phyloP scores from a whole-genome alignment of 352 stramenopile species.

The Thalassiosira exigua region DNA sequence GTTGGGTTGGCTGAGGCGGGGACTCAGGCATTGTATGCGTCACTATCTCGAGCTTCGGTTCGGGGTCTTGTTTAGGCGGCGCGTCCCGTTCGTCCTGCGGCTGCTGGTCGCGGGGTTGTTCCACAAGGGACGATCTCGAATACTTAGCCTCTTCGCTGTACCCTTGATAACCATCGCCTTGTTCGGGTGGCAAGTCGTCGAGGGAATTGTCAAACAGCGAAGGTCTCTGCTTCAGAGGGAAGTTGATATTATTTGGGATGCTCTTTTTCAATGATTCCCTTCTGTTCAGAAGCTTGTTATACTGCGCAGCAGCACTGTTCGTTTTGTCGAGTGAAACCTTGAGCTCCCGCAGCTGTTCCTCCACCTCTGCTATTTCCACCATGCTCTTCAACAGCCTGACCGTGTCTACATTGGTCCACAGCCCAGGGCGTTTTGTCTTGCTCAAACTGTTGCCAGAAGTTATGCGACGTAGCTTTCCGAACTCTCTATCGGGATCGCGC shows the following conservation, averaged over 20 bases:
- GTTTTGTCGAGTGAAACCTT: slow-evolving; percentile 18
- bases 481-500: slow-evolving; percentile 49
- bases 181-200: slow-evolving; percentile 6
- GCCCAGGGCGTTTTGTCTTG: slow-evolving; percentile 27
- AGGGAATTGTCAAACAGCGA: background rate
- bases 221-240: slow-evolving; percentile 3
- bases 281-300: slow-evolving; percentile 14
- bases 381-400: slow-evolving; percentile 29
- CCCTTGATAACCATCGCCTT: slow-evolving; percentile 12
- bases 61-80: background rate
- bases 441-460: background rate
- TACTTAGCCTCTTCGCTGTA: slow-evolving; percentile 1
- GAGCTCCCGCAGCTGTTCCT: slow-evolving; percentile 34
- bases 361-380: slow-evolving; percentile 38
- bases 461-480: slow-evolving; percentile 41
- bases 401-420: slow-evolving; percentile 52
- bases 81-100: slow-evolving; percentile 14
- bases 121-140: background rate
- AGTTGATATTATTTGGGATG: slow-evolving; percentile 7
- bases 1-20: background rate
- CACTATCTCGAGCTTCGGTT: slow-evolving; percentile 15
- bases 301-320: slow-evolving; percentile 10
- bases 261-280: slow-evolving; percentile 25
- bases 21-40: slow-evolving; percentile 20
- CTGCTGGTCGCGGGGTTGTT: background rate